Evolutionary conservation across 1,139 yeast genomes (phyloP).

Genomic region (Candida sp.): DNA sequence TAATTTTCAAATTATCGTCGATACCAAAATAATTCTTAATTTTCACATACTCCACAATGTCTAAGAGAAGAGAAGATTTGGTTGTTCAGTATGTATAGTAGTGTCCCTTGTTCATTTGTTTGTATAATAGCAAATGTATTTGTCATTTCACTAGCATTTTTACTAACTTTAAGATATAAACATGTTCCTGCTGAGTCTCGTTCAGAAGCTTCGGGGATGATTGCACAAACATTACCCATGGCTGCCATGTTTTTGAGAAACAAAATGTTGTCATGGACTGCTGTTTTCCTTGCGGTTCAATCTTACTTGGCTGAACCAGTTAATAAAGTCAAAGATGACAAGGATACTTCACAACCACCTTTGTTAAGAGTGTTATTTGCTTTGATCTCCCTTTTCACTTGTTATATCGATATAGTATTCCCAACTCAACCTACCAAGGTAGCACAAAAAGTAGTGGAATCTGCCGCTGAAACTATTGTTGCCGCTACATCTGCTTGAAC

Average conservation of each 20-base stretch:
- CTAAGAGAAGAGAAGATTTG: slow-evolving; percentile 34
- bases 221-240: slow-evolving; percentile 65
- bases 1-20: no score
- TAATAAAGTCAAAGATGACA: slow-evolving; percentile 26
- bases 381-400: slow-evolving; percentile 42
- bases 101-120: neutral
- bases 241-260: slow-evolving; percentile 60
- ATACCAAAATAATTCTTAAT: no score
- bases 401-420: slow-evolving; percentile 50
- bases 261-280: slow-evolving; percentile 55
- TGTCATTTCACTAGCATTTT: no score
- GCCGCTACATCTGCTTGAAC: slow-evolving; percentile 14
- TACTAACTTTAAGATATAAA: slow-evolving; percentile 28
- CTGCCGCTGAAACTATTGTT: slow-evolving; percentile 16
- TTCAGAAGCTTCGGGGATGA: slow-evolving; percentile 39
- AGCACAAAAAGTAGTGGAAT: slow-evolving; percentile 14
- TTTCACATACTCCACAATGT: slow-evolving; percentile 12
- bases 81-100: slow-evolving; percentile 32
- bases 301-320: slow-evolving; percentile 48
- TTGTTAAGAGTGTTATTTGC: slow-evolving; percentile 45
- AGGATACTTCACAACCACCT: slow-evolving; percentile 32
- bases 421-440: slow-evolving; percentile 32
- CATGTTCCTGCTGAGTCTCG: slow-evolving; percentile 52
- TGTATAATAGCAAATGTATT: no score
- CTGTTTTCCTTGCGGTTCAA: slow-evolving; percentile 51